These are phyloP conservation scores for Limtongia smithiae DNA, from an alignment of 805 yeast genomes.

Conservation along the genomic window DNA sequence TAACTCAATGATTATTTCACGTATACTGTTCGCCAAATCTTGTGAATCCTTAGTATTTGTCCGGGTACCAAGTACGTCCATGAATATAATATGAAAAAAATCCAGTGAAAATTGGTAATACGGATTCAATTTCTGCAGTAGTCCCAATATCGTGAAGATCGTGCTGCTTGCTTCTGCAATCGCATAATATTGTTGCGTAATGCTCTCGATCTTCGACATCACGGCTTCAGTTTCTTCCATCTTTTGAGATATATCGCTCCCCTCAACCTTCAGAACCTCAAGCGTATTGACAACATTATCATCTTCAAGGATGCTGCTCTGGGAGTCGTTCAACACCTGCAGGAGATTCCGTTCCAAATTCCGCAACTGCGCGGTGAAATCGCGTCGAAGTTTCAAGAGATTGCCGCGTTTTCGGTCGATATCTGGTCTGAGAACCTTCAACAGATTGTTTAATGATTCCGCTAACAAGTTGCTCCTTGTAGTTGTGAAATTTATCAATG, in stretches of 20 bases:
- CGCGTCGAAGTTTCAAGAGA: conserved; percentile 54
- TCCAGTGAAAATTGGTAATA: conserved; percentile 61
- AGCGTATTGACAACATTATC: conserved; percentile 56
- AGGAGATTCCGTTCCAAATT: conserved; percentile 59
- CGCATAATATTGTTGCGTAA: conserved; percentile 47
- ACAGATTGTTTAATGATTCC: conserved; percentile 55
- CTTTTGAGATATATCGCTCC: conserved; percentile 51
- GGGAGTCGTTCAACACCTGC: conserved; percentile 51
- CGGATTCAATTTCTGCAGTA: conserved; percentile 42
- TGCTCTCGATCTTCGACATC: conserved; percentile 51
- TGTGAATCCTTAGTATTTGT: conserved; percentile 19
- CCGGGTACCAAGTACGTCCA: conserved; percentile 32
- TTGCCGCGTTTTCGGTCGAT: conserved; percentile 56
- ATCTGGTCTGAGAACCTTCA: conserved; percentile 61
- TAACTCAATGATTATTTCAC: conserved; percentile 39
- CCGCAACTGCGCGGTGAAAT: conserved; percentile 53
- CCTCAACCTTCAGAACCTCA: conserved; percentile 62
- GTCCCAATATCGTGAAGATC: conserved; percentile 48
- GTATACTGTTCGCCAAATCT: conserved; percentile 30
- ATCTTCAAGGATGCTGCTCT: conserved; percentile 66
- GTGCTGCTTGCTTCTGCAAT: conserved; percentile 55
- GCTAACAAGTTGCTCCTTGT: conserved; percentile 63
- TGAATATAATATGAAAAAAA: conserved; percentile 41
- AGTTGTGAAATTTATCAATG: conserved; percentile 66
- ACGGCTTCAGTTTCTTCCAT: conserved; percentile 53